A percentile compares a stretch with the other conserved stretches of the same genome.
Conservation (phyloP, 352 stramenopile species). For the Globisporangium spinosum region DNA sequence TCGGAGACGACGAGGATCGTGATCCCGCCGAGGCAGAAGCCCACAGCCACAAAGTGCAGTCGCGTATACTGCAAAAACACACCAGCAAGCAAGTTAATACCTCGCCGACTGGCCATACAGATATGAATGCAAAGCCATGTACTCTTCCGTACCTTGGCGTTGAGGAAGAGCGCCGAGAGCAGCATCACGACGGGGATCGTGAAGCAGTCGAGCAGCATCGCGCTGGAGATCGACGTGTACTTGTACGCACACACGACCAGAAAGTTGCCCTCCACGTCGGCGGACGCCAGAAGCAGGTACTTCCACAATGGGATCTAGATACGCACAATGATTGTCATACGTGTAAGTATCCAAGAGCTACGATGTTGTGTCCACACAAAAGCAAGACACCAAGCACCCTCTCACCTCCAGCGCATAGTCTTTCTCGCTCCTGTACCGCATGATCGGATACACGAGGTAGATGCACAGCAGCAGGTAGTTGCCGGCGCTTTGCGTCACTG, state of each 20-base stretch:
- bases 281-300: slow-evolving; percentile 89
- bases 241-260: slow-evolving; percentile 93
- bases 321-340: neutral
- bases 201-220: slow-evolving; percentile 95
- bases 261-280: slow-evolving; percentile 96
- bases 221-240: slow-evolving; percentile 94
- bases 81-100: neutral
- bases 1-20: slow-evolving; percentile 85
- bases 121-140: neutral
- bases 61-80: slow-evolving; percentile 48
- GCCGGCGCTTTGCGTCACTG: slow-evolving; percentile 67
- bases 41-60: slow-evolving; percentile 71
- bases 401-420: slow-evolving; percentile 47
- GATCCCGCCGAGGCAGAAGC: slow-evolving; percentile 86
- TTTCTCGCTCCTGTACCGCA: slow-evolving; percentile 36
- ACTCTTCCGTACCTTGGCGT: slow-evolving; percentile 39
- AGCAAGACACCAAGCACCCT: too few relatives aligned
- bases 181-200: slow-evolving; percentile 95
- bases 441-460: slow-evolving; percentile 48
- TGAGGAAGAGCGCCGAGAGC: slow-evolving; percentile 87
- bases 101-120: neutral
- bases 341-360: too few relatives aligned
- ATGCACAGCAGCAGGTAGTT: slow-evolving; percentile 67
- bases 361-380: neutral
- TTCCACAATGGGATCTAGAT: slow-evolving; percentile 67